phyloP scores from a whole-genome alignment of 805 yeast genomes.

The Wickerhamomyces kurtzmanii region DNA sequence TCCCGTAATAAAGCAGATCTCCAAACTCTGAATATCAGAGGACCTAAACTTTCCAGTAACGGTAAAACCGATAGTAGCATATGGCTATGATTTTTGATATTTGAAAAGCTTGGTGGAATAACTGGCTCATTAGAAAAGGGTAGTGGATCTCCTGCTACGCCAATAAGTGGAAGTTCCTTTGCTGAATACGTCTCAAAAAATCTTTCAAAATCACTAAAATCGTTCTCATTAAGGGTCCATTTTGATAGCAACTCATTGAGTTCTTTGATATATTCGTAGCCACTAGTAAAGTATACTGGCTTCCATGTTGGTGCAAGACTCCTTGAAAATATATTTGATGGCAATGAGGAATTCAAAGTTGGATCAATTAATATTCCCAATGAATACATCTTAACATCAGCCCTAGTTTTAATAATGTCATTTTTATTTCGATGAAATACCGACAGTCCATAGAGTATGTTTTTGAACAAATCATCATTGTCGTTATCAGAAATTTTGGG shows the following conservation, averaged over 20 bases:
- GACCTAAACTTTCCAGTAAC: conserved; percentile 46
- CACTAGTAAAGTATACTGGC: conserved; percentile 28
- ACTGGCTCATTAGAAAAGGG: too few species aligned
- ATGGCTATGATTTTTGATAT: conserved; percentile 21
- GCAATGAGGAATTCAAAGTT: conserved; percentile 7
- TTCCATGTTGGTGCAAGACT: conserved; percentile 21
- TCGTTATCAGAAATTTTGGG: conserved; percentile 13
- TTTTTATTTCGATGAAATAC: conserved; percentile 36
- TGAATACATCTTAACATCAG: conserved; percentile 49
- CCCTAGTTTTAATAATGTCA: conserved; percentile 20
- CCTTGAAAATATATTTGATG: conserved; percentile 7
- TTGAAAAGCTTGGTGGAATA: conserved; percentile 6
- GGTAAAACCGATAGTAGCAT: conserved; percentile 36
- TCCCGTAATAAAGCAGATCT: conserved; percentile 51
- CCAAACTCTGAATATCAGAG: conserved; percentile 55
- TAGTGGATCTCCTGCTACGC: too few species aligned
- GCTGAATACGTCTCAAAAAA: conserved; percentile 13
- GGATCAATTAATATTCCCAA: conserved; percentile 52
- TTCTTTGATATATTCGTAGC: conserved; percentile 31
- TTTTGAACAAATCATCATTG: conserved; percentile 7
- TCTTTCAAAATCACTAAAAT: conserved; percentile 12
- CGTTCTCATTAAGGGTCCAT: conserved; percentile 10
- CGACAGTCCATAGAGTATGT: conserved; percentile 36
- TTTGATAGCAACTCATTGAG: conserved; percentile 19
- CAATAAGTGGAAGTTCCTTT: too few species aligned